phyloP scores from a whole-genome alignment of 805 yeast genomes.

The Candida alai region DNA sequence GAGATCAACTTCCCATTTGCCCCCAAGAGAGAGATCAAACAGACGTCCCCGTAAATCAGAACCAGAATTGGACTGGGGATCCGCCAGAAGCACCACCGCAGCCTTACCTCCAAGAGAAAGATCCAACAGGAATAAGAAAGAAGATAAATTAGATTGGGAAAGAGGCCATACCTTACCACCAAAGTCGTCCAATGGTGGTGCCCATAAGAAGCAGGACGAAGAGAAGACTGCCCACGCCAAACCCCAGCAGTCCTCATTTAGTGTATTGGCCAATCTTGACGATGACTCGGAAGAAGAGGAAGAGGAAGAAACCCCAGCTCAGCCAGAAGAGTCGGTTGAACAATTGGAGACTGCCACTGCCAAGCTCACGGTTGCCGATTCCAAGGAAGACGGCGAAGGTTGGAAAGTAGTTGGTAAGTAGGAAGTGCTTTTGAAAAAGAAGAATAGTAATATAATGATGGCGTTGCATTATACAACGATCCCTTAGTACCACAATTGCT shows the following conservation, averaged over 20 bases:
- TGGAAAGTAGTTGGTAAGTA: conserved; percentile 38
- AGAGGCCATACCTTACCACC: conserved; percentile 29
- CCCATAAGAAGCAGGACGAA: conserved; percentile 12
- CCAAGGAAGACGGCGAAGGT: conserved; percentile 23
- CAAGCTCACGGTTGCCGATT: conserved; percentile 21
- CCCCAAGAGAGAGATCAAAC: conserved; percentile 21
- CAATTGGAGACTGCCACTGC: conserved; percentile 25
- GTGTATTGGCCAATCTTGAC: conserved; percentile 31
- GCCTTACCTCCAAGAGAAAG: conserved; percentile 35
- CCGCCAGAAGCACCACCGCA: conserved; percentile 29
- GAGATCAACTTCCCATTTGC: conserved; percentile 27
- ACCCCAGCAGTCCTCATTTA: conserved; percentile 33
- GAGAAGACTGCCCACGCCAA: conserved; percentile 20
- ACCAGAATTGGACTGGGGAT: conserved; percentile 41
- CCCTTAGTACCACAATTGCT: too few relatives aligned
- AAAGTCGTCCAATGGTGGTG: conserved; percentile 1
- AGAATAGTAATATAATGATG: too few relatives aligned
- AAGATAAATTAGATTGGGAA: conserved; percentile 34
- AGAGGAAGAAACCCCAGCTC: conserved; percentile 11
- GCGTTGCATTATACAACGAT: too few relatives aligned
- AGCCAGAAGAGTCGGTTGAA: conserved; percentile 12
- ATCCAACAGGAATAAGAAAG: conserved; percentile 22
- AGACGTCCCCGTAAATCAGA: conserved; percentile 27
- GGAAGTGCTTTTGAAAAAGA: conserved; percentile 8
- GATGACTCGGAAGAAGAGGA: conserved; percentile 28